Evolutionary conservation across 192 early-diverging fungal genomes (phyloP), one percentile per base, ranked within the genome.

Genomic region (Oehlia diaphana): DNA sequence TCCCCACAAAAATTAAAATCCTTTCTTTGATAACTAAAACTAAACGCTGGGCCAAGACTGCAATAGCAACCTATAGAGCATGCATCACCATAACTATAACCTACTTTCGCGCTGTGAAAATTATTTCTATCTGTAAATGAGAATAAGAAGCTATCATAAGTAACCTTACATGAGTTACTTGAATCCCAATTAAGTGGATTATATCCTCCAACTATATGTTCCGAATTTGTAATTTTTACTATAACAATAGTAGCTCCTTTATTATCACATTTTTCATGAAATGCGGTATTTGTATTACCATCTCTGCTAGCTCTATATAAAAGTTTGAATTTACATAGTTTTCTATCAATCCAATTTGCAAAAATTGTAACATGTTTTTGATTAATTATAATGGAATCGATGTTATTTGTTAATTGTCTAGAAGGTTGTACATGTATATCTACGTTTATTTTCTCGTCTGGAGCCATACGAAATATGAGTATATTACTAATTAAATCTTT

Each of bases 121-220:
- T 31, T 31, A 5, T n/a, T 66, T 26, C 26, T 66, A 31, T 26
- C 13, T 31, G 3, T 12, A 26, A 66, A 26, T 31, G 65, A 66
- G 16, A 53, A 53, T 53, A 53, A 19, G 19, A 53, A 53, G 19
- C 50, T 53, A 53, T 53, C 16, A 0, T 53, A 5, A 0, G 50
- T 53, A 4, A 16, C 19, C 0, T 19, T 19, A 0, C 2, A 19
- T 31, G 0, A 1, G 28, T 31, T 31, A 53, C 50, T 16, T 53
- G 4, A 4, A 5, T 33, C 23, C 65, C 65, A 66, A 14, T 1
- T 2, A 19, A 21, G 10, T 9, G 71, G 71, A n/a, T 72, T 72
- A 72, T 72, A 72, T 50, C 70, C 70, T n/a, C 70, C 70, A n/a
- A 72, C 12, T 0, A 72, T 72, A 5, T 47, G 33, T 44, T n/a